These are phyloP conservation scores for Fraxinus americana DNA, from an alignment of 257 asterid genomes.

Conservation along the genomic window DNA sequence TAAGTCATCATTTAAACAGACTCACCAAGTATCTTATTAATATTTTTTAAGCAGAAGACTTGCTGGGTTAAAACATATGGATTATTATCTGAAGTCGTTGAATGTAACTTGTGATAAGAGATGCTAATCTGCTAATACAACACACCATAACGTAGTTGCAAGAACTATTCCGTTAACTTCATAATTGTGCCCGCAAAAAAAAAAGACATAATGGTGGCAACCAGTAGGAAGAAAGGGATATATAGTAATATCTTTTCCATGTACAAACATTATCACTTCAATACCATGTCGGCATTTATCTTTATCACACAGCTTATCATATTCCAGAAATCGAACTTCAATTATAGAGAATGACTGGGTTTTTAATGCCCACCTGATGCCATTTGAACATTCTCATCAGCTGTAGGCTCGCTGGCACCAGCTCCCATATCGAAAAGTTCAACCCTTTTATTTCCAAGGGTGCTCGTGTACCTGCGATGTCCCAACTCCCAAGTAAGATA, in stretches of 20 bases:
- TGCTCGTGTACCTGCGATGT: conserved; percentile 78
- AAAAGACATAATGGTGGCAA: conserved; percentile 1
- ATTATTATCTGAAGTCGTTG: background rate
- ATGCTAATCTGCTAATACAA: background rate
- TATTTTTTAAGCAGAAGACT: background rate
- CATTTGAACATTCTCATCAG: conserved; percentile 82
- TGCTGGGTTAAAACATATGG: background rate
- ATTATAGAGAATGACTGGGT: background rate
- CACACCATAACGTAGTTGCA: conserved; percentile 3
- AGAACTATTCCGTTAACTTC: conserved; percentile 6
- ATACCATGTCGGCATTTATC: background rate
- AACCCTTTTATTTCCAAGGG: conserved; percentile 89
- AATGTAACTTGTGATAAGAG: background rate
- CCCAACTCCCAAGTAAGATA: conserved; percentile 21
- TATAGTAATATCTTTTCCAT: conserved; percentile 10
- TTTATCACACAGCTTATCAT: background rate
- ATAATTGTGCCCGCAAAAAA: background rate
- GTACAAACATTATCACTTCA: conserved; percentile 2
- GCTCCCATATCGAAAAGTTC: conserved; percentile 93
- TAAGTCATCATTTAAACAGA: background rate
- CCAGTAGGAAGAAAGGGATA: background rate
- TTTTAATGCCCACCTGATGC: conserved; percentile 72
- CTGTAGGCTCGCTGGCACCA: conserved; percentile 76
- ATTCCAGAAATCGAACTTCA: background rate
- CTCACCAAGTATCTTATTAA: background rate